phyloP scores from a whole-genome alignment of 768 basidiomycete genomes.

The Leccinellum luteum region DNA sequence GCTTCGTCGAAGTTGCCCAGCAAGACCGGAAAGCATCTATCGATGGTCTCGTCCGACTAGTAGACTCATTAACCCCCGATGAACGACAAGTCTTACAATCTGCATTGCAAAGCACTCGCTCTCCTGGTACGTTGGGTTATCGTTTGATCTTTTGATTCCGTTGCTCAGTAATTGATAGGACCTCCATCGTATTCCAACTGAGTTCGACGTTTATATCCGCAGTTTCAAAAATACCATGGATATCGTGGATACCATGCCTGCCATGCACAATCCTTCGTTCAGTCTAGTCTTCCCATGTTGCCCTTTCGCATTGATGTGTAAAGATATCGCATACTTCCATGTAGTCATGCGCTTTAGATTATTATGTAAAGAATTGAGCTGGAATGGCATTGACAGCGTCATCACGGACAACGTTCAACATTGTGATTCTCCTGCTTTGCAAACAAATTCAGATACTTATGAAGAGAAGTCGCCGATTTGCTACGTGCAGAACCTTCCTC shows the following conservation, averaged over 20 bases:
- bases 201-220: conserved; percentile 2
- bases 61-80: conserved; percentile 71
- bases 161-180: conserved; percentile 25
- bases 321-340: conserved; percentile 18
- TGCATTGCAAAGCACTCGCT: conserved; percentile 59
- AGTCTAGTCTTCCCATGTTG: neutral
- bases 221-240: conserved; percentile 6
- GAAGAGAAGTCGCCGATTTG: too few relatives aligned
- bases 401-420: too few relatives aligned
- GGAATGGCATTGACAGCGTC: neutral
- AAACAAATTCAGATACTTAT: too few relatives aligned
- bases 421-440: too few relatives aligned
- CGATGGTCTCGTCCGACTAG: conserved; percentile 68
- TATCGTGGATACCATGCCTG: conserved; percentile 6
- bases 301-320: conserved; percentile 12
- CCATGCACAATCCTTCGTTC: conserved; percentile 1
- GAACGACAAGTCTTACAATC: conserved; percentile 61
- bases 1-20: conserved; percentile 64
- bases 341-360: conserved; percentile 5
- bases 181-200: conserved; percentile 41
- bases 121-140: conserved; percentile 49
- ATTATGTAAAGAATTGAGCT: neutral
- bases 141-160: neutral
- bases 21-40: conserved; percentile 77
- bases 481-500: too few relatives aligned